These are phyloP conservation scores for Tausonia pullulans DNA, from an alignment of 1,284 basidiomycete species.

Conservation along the genomic window DNA sequence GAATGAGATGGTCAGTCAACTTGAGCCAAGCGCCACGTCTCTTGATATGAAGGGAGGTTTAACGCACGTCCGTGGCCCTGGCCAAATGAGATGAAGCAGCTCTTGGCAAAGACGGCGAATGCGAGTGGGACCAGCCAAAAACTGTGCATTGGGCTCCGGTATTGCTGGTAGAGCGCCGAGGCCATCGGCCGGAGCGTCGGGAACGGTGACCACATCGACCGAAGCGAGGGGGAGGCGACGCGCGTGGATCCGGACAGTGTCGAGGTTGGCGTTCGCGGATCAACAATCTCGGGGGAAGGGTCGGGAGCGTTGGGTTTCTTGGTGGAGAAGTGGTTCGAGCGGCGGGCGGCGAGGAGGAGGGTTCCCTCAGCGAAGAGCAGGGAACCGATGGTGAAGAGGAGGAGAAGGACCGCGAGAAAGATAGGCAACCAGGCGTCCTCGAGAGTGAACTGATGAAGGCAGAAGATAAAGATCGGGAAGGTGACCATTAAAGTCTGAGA, in stretches of 20 bases:
- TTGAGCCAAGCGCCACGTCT: too few species aligned
- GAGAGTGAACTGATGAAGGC: slow-evolving; percentile 79
- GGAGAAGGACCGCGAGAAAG: slow-evolving; percentile 49
- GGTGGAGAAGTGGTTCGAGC: slow-evolving; percentile 17
- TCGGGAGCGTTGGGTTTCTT: not conserved
- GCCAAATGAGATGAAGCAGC: slow-evolving; percentile 63
- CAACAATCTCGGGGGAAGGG: not conserved
- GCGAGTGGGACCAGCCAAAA: slow-evolving; percentile 37
- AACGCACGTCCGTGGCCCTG: slow-evolving; percentile 45
- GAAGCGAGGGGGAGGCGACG: not conserved
- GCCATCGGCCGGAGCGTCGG: slow-evolving; percentile 32
- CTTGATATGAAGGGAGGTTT: too few species aligned
- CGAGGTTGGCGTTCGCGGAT: not conserved
- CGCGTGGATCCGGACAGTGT: too few species aligned
- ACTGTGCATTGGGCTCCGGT: slow-evolving; percentile 36
- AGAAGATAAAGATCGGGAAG: slow-evolving; percentile 61
- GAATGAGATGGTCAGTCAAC: too few species aligned
- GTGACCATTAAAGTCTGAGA: slow-evolving; percentile 50
- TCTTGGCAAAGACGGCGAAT: slow-evolving; percentile 40
- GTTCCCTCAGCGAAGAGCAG: slow-evolving; percentile 37
- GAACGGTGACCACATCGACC: slow-evolving; percentile 29
- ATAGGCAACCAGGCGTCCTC: slow-evolving; percentile 71
- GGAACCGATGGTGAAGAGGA: slow-evolving; percentile 46
- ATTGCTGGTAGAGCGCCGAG: slow-evolving; percentile 34
- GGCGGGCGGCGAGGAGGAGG: slow-evolving; percentile 18